Base-by-base conservation (phyloP, 768 basidiomycete genomes). In the Gloeostereum incarnatum region DNA sequence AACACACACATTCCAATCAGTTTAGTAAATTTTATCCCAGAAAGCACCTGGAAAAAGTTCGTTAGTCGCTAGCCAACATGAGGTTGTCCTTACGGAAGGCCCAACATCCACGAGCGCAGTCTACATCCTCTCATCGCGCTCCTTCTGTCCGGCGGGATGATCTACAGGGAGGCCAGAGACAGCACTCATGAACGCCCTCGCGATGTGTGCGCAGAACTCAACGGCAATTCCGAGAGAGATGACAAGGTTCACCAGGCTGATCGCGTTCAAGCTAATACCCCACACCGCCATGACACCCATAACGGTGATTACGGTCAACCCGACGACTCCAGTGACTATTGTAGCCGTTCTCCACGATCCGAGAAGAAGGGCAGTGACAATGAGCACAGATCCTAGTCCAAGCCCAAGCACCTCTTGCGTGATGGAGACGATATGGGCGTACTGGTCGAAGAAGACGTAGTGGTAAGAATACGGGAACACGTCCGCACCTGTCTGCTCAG, bases 391-490 rank as follows among this genome's bases (percentile, higher is more conserved):
- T 3, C 74, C 75, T 13, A 98, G 66, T 0, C 93, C 94, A 4
- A 99, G 65, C 0, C 88, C 80, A 2, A 99, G 70, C 35, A 98
- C 81, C 51, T 91, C 79, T 53, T 92, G 78, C 0, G 94, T 92
- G 42, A 89, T 92, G 14, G 79, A 69, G 41, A 88, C 54, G 47
- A 99, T 85, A 46, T 90, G 86, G 8, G 82, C 81, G 53, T 93
- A 98, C 57, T 97, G 91, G 50, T 94, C 91, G 62, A 98, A 99
- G 68, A 90, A 99, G 50, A 99, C 93, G 60, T 98, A 98, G 68
- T 89, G 88, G 3, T 90, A 55, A 8, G 92, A 96, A 58, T 98
- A 99, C 1, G 96, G 91, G 75, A 94, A 99, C 11, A 98, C 86
- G 11, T 73, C 63, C 2, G 78, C 65, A 2, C 92, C 91, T 0